Base-by-base conservation (phyloP, 805 yeast species). In the Jamesozyma hellenica region DNA sequence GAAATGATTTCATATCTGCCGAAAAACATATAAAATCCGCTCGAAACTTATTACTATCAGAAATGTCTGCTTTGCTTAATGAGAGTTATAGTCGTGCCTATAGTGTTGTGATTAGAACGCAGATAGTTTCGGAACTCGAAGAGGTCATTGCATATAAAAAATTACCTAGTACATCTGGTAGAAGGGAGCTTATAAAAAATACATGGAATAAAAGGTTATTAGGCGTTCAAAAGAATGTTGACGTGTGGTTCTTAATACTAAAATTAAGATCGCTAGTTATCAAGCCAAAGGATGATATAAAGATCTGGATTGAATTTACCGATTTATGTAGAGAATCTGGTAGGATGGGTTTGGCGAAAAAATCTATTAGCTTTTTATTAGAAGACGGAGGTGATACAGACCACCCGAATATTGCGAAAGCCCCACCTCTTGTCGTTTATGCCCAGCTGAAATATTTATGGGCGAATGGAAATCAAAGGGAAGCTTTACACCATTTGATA, bases 241-340 rank as follows among this genome's bases (percentile, higher is more conserved):
- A 92, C 63, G 87, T 88, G n/a, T 92, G 99, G 98, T 96, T 90
- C 59, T 71, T 96, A 54, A 80, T 92, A 77, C 70, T 92, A 44
- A 84, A 88, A 57, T 95, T 90, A 2, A 72, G 98, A 41, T 90
- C 96, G 0, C 68, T 92, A 35, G 97, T 92, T 12, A 83, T 92
- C 34, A 81, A 82, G 47, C 99, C 98, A 2, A 85, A 88, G 49
- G 94, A 92, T 53, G 96, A 92, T 56, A 82, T 88, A 92, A 92
- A 84, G 39, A 85, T 88, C 75, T 87, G 97, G 96, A 90, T 92
- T 52, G 88, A 92, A 60, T 94, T 92, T 69, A 97, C 98, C 16
- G 92, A 92, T 54, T 67, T 92, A 42, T 87, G 97, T 58, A 74
- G 98, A 46, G 92, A 92, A 63, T 82, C 96, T 14, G 96, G 95